Conservation (phyloP, 1,284 basidiomycete species). For the Ceratobasidium sp. region DNA sequence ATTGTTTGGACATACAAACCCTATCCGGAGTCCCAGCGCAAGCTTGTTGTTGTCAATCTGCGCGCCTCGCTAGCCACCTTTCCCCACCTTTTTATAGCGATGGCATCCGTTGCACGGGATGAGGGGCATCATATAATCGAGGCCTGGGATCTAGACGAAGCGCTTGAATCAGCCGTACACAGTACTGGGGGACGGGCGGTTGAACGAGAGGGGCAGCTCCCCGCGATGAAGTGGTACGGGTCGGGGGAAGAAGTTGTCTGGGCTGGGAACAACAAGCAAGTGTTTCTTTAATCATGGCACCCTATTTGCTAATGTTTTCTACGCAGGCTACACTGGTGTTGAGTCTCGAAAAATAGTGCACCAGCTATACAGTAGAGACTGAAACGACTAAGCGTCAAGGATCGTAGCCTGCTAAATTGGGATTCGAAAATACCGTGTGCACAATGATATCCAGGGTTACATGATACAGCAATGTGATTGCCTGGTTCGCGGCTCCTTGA, state of each 20-base stretch:
- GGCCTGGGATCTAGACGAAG: constrained; percentile 60
- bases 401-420: no score
- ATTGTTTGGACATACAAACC: constrained; percentile 53
- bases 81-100: constrained; percentile 53
- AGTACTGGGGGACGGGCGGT: constrained; percentile 55
- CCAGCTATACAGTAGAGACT: no score
- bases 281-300: not conserved
- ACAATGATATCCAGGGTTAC: no score
- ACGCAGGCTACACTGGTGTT: constrained; percentile 14
- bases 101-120: constrained; percentile 55
- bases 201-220: constrained; percentile 59
- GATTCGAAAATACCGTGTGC: no score
- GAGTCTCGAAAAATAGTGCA: not conserved
- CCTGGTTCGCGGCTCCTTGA: no score
- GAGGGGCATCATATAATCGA: constrained; percentile 59
- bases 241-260: constrained; percentile 57
- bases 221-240: constrained; percentile 66
- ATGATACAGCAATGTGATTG: no score
- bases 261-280: constrained; percentile 64
- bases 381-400: no score
- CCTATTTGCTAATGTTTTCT: not conserved
- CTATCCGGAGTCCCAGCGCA: constrained; percentile 48
- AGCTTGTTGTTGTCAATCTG: constrained; percentile 62
- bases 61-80: constrained; percentile 55
- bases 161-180: constrained; percentile 52